phyloP scores from a whole-genome alignment of 2,329 filamentous ascomycete species.

The Hypoxylon sp. region DNA sequence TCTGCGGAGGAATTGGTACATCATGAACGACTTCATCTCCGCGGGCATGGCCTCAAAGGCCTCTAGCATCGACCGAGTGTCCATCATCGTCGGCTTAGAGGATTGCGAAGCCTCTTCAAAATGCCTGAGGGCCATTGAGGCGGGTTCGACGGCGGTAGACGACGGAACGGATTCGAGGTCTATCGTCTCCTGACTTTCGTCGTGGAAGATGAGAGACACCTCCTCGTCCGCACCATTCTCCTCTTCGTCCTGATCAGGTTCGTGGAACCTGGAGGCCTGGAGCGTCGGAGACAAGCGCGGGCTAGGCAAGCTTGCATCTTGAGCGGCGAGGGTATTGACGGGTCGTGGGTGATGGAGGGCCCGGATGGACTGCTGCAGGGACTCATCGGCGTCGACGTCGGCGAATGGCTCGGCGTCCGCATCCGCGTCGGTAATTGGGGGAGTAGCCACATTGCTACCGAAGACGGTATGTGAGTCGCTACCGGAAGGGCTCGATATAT shows the following conservation, averaged over 20 bases:
- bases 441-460: slow-evolving; percentile 75
- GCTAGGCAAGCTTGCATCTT: slow-evolving; percentile 93
- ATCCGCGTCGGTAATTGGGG: slow-evolving; percentile 80
- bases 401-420: slow-evolving; percentile 73
- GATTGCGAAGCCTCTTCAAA: slow-evolving; percentile 49
- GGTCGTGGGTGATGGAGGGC: slow-evolving; percentile 63
- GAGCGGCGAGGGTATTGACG: slow-evolving; percentile 78
- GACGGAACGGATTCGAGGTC: slow-evolving; percentile 52
- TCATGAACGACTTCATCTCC: slow-evolving; percentile 93
- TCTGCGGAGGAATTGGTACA: slow-evolving; percentile 92
- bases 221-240: slow-evolving; percentile 56
- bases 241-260: slow-evolving; percentile 58
- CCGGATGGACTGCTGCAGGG: slow-evolving; percentile 60
- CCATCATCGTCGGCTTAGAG: slow-evolving; percentile 67
- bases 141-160: slow-evolving; percentile 44
- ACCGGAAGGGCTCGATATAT: slow-evolving; percentile 64
- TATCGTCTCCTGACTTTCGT: slow-evolving; percentile 59
- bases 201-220: slow-evolving; percentile 51
- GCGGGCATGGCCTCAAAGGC: slow-evolving; percentile 91
- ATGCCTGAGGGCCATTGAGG: slow-evolving; percentile 43
- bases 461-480: slow-evolving; percentile 72
- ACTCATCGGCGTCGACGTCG: slow-evolving; percentile 64
- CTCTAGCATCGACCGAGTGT: slow-evolving; percentile 88
- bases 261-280: slow-evolving; percentile 72
- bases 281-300: slow-evolving; percentile 93